These are phyloP conservation scores for Immersiella caudata DNA, from an alignment of 495 filamentous ascomycete species.

Conservation along the genomic window DNA sequence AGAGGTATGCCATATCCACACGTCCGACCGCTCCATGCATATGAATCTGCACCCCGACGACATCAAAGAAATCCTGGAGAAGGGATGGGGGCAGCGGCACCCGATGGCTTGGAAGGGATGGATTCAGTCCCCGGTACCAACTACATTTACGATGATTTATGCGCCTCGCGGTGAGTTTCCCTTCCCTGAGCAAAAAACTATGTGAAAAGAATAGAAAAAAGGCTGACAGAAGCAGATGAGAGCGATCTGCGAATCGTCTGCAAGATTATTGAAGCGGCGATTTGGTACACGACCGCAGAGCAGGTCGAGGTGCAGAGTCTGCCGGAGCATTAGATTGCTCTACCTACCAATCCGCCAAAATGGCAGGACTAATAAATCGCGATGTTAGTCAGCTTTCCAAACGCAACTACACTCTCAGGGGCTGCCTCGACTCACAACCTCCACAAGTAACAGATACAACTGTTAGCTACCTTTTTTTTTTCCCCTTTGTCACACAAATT, in stretches of 20 bases:
- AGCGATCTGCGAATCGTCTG: constrained; percentile 69
- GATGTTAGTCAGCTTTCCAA: no score
- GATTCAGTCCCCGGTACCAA: constrained; percentile 60
- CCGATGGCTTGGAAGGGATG: constrained; percentile 65
- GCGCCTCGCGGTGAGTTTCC: constrained; percentile 61
- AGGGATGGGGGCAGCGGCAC: constrained; percentile 89
- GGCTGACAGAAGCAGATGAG: constrained; percentile 41
- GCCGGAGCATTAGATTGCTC: constrained; percentile 16
- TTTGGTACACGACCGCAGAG: constrained; percentile 57
- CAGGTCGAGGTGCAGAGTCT: constrained; percentile 40
- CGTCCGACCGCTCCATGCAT: constrained; percentile 74
- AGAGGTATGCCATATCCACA: constrained; percentile 82
- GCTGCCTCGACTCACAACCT: background rate
- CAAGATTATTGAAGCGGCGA: constrained; percentile 71
- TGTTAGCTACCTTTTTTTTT: background rate
- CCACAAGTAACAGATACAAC: background rate
- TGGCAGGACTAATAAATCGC: no score
- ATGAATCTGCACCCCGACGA: constrained; percentile 77
- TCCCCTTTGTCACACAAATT: background rate
- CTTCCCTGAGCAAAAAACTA: background rate
- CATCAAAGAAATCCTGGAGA: constrained; percentile 72
- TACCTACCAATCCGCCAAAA: background rate
- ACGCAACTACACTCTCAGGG: no score
- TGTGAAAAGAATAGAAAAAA: background rate
- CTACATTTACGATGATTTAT: constrained; percentile 80